phyloP scores from a whole-genome alignment of 768 basidiomycete genomes.

The Tricholoma saponaceum region DNA sequence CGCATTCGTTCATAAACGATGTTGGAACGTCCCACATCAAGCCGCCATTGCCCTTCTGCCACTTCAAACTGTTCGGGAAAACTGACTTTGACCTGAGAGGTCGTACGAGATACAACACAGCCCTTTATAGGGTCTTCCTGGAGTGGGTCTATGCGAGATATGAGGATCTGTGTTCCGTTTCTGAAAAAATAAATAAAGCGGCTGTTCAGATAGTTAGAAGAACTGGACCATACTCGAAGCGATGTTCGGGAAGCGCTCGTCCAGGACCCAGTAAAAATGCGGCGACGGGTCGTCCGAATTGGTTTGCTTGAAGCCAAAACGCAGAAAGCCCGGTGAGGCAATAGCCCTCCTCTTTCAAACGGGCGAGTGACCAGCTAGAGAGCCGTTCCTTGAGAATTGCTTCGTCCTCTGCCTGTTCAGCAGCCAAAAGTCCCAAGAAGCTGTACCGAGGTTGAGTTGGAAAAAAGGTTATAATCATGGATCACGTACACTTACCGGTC shows the following conservation, averaged over 20 bases:
- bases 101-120: slow-evolving; percentile 44
- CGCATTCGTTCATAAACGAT: slow-evolving; percentile 69
- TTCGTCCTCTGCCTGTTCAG: slow-evolving; percentile 66
- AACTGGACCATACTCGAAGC: slow-evolving; percentile 62
- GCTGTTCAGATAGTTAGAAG: not conserved
- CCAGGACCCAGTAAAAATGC: slow-evolving; percentile 65
- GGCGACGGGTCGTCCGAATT: slow-evolving; percentile 64
- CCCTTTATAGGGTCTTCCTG: slow-evolving; percentile 51
- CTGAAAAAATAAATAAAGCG: slow-evolving; percentile 30
- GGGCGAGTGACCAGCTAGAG: slow-evolving; percentile 58
- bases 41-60: slow-evolving; percentile 50
- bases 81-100: slow-evolving; percentile 52
- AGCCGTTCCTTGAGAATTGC: slow-evolving; percentile 59
- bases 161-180: slow-evolving; percentile 63
- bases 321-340: slow-evolving; percentile 60
- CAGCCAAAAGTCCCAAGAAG: slow-evolving; percentile 43
- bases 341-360: slow-evolving; percentile 68
- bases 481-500: slow-evolving; percentile 36
- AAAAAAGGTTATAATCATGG: slow-evolving; percentile 10
- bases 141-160: slow-evolving; percentile 62
- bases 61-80: slow-evolving; percentile 48
- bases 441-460: slow-evolving; percentile 19
- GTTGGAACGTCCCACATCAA: slow-evolving; percentile 70
- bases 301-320: slow-evolving; percentile 64
- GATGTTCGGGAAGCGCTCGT: slow-evolving; percentile 55